Evolutionary conservation across 2,329 filamentous ascomycete genomes (phyloP), one percentile per base, ranked within the genome.

Genomic region (Sporothrix sp.): DNA sequence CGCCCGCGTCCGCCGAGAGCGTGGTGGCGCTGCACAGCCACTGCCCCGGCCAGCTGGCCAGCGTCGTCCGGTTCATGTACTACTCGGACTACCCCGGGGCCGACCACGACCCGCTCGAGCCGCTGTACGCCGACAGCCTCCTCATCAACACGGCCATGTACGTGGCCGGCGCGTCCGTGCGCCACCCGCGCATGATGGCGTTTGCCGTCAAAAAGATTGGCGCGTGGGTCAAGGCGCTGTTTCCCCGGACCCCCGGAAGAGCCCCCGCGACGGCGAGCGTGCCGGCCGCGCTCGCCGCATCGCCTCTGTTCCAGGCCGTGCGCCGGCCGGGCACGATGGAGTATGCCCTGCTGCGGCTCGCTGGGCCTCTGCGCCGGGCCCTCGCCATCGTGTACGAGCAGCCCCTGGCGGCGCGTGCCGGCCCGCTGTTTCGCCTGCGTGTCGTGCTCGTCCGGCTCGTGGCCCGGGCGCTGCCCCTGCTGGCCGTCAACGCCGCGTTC

Each of bases 201-300:
- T 55, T 39, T 18, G 78, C 76, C 0, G 57, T 72, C 1, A 64
- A 68, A 3, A 68, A 71, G 2, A 58, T 85, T 2, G 74, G 73
- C 0, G 53, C 58, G 8, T 57, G 21, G 43, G 43, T 32, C 13
- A 13, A 30, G 21, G 40, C 48, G 20, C 30, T 45, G 4, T 27
- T 47, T 18, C 18, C 35, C 2, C n/a, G 20, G 7, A 50, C 37
- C 21, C 3, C 11, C 7, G 4, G n/a, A n/a, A n/a, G n/a, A n/a
- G n/a, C n/a, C n/a, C n/a, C n/a, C n/a, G n/a, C n/a, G n/a, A n/a
- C n/a, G n/a, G n/a, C n/a, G n/a, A n/a, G n/a, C n/a, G n/a, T n/a
- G n/a, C n/a, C n/a, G n/a, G n/a, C 21, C 13, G 13, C 14, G 14
- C 18, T 5, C 20, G 32, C 8, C 14, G 25, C 30, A 6, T 30